A percentile compares a stretch with the other conserved stretches of the same genome.
Evolutionary conservation across 2,329 filamentous ascomycete species (phyloP).

Genomic region (Ophiostoma pallidulum): DNA sequence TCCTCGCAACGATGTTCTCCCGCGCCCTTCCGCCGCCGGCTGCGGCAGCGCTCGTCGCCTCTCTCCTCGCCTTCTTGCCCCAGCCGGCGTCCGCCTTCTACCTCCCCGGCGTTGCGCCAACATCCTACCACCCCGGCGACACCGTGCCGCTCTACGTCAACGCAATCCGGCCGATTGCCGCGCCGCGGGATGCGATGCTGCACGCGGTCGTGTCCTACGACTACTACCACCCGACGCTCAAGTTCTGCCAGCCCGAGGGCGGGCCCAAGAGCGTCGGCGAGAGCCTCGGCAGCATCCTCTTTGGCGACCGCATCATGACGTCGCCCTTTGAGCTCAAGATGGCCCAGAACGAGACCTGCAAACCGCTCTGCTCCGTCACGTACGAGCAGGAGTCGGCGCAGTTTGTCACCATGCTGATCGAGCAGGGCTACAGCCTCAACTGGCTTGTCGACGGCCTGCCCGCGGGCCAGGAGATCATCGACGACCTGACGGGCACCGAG

Average conservation of each 20-base stretch:
- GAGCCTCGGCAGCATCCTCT: conserved; percentile 89
- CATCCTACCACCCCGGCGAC: conserved; percentile 75
- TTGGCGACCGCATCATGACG: conserved; percentile 92
- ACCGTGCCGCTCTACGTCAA: conserved; percentile 86
- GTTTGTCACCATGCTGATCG: conserved; percentile 77
- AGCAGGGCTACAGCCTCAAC: conserved; percentile 82
- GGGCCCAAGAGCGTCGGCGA: conserved; percentile 75
- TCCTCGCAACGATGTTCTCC: not conserved
- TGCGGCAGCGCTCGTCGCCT: conserved; percentile 35
- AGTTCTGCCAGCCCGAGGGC: conserved; percentile 73
- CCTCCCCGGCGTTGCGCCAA: conserved; percentile 89
- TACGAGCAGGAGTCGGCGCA: conserved; percentile 57
- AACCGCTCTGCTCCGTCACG: conserved; percentile 59
- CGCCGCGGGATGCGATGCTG: conserved; percentile 65
- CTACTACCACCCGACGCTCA: conserved; percentile 83
- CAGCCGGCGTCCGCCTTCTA: conserved; percentile 70
- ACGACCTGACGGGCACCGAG: conserved; percentile 63
- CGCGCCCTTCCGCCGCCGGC: conserved; percentile 32
- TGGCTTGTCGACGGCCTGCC: conserved; percentile 94
- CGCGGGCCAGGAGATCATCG: conserved; percentile 72
- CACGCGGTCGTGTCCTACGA: conserved; percentile 94
- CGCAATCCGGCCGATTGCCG: conserved; percentile 76
- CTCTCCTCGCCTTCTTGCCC: conserved; percentile 42
- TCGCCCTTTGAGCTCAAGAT: conserved; percentile 87
- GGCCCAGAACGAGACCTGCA: conserved; percentile 80